Percentiles rank a stretch among this genome's conserved stretches.
phyloP scores from a whole-genome alignment of 768 basidiomycete species.

The Glaciozyma antarctica region DNA sequence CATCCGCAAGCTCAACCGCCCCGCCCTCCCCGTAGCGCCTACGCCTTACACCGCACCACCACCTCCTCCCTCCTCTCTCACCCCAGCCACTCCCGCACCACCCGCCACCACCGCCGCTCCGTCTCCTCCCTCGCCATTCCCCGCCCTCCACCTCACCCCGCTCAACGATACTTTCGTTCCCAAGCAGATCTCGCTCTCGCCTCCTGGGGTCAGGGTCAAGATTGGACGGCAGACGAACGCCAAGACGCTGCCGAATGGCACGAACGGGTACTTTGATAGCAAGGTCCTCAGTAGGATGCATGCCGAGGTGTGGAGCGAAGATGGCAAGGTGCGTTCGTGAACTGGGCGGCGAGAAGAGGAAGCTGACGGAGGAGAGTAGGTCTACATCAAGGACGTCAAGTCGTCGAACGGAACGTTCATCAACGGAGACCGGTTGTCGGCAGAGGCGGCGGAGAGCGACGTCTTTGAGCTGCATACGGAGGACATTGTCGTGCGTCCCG shows the following conservation, averaged over 20 bases:
- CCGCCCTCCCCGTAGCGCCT: too few relatives aligned
- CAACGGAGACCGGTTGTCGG: conserved; percentile 82
- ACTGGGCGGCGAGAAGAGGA: not conserved
- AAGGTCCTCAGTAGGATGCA: conserved; percentile 90
- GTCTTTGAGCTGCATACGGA: conserved; percentile 89
- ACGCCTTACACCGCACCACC: not conserved
- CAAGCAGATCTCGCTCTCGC: conserved; percentile 75
- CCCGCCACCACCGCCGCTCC: not conserved
- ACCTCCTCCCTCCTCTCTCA: not conserved
- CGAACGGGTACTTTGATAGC: conserved; percentile 94
- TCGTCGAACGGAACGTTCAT: conserved; percentile 98
- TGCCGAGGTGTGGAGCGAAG: conserved; percentile 95
- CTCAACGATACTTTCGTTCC: conserved; percentile 89
- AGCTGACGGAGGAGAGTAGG: conserved; percentile 46
- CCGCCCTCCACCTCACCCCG: conserved; percentile 60
- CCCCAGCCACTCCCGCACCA: not conserved
- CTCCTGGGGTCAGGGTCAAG: conserved; percentile 43
- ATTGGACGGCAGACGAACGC: conserved; percentile 93
- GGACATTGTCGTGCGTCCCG: conserved; percentile 74
- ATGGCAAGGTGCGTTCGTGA: conserved; percentile 56
- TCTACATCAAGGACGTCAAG: conserved; percentile 97
- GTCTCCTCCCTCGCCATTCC: conserved; percentile 33
- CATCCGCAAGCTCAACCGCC: too few relatives aligned
- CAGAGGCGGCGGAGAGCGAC: conserved; percentile 80
- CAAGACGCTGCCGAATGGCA: conserved; percentile 79